Conservation (phyloP, 2,329 filamentous ascomycete genomes). For the Coleophoma eucalyptorum region DNA sequence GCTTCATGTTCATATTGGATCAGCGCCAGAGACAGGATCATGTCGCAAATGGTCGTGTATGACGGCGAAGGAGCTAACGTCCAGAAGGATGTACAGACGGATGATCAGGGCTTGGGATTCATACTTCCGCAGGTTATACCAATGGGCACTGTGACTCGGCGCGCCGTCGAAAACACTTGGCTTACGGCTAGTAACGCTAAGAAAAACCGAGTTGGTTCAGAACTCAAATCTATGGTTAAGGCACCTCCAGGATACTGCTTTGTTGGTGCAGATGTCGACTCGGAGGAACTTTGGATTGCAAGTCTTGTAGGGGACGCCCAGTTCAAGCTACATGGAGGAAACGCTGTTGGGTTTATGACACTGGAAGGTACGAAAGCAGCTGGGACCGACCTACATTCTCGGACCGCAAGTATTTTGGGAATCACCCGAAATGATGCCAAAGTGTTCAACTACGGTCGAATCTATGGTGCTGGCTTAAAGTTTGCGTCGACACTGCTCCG, state of each 20-base stretch:
- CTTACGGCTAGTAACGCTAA: conserved; percentile 97
- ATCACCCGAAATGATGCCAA: conserved; percentile 96
- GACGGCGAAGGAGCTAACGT: conserved; percentile 51
- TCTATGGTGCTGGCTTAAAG: conserved; percentile 94
- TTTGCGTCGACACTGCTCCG: conserved; percentile 87
- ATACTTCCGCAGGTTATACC: conserved; percentile 95
- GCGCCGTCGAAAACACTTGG: conserved; percentile 97
- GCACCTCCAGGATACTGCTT: conserved; percentile 89
- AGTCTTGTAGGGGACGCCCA: conserved; percentile 91
- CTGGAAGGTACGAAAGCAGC: conserved; percentile 92
- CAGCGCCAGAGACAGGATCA: conserved; percentile 88
- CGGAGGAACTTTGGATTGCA: conserved; percentile 96
- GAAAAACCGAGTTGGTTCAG: conserved; percentile 90
- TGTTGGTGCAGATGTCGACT: conserved; percentile 96
- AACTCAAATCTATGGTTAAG: conserved; percentile 94
- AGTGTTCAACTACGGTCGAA: conserved; percentile 97
- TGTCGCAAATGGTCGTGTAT: conserved; percentile 92
- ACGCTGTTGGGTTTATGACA: conserved; percentile 98
- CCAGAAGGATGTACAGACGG: conserved; percentile 9
- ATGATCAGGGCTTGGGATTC: conserved; percentile 54
- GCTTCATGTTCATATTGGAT: conserved; percentile 99
- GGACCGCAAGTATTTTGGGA: conserved; percentile 85
- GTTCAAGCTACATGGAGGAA: conserved; percentile 92
- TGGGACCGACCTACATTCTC: conserved; percentile 90
- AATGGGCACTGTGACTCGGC: conserved; percentile 94